phyloP scores from a whole-genome alignment of 2,329 filamentous ascomycete genomes.

The Seiridium unicorne region DNA sequence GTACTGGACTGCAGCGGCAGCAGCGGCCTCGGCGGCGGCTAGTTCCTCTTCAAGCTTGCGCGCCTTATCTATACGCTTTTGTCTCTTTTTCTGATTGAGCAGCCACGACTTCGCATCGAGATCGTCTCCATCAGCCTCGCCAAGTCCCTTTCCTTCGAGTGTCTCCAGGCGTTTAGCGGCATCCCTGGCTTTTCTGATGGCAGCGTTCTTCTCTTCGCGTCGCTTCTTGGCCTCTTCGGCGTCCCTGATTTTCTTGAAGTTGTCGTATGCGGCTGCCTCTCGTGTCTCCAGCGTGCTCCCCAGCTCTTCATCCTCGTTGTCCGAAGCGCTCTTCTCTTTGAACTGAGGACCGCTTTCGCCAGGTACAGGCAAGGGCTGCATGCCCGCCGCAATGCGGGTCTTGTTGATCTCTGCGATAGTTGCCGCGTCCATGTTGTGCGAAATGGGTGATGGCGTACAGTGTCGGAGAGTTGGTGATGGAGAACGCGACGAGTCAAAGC shows the following conservation, averaged over 20 bases:
- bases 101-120: conserved; percentile 85
- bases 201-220: conserved; percentile 77
- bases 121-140: conserved; percentile 66
- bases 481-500: background rate
- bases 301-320: conserved; percentile 63
- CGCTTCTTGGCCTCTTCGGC: conserved; percentile 75
- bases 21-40: conserved; percentile 69
- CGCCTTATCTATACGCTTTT: conserved; percentile 83
- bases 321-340: conserved; percentile 35
- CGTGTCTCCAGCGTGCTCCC: conserved; percentile 83
- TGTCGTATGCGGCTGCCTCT: conserved; percentile 70
- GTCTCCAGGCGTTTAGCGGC: conserved; percentile 72
- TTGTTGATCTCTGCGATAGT: conserved; percentile 94
- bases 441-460: background rate
- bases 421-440: conserved; percentile 57
- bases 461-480: background rate
- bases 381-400: conserved; percentile 82
- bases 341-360: conserved; percentile 49
- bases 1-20: conserved; percentile 66
- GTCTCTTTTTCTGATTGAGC: conserved; percentile 84
- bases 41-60: conserved; percentile 73
- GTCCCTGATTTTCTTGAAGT: conserved; percentile 64
- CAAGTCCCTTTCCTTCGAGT: conserved; percentile 80
- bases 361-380: conserved; percentile 85
- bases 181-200: conserved; percentile 85